phyloP scores from a whole-genome alignment of 345 rosid species.

The Heritiera littoralis region DNA sequence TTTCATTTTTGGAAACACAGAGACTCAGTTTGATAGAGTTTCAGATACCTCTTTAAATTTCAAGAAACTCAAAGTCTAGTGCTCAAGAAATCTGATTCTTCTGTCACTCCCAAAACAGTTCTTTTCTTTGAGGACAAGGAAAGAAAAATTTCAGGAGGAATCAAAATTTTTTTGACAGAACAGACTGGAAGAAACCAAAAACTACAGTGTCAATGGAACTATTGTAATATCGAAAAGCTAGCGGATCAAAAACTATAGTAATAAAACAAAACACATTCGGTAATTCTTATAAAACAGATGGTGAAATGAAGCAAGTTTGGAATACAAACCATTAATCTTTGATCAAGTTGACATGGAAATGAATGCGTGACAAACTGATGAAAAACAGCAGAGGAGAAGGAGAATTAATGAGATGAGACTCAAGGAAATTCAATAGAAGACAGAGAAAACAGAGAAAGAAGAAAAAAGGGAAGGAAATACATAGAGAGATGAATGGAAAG shows the following conservation, averaged over 20 bases:
- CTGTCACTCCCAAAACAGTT: constrained; percentile 32
- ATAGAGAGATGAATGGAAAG: too few species aligned
- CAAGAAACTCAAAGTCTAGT: constrained; percentile 2
- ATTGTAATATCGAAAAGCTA: background rate
- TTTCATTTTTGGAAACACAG: constrained; percentile 27
- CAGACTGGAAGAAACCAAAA: background rate
- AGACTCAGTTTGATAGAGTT: background rate
- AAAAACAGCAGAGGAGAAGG: too few species aligned
- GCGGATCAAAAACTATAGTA: constrained; percentile 5
- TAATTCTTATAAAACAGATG: background rate
- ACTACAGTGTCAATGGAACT: background rate
- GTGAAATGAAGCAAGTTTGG: too few species aligned
- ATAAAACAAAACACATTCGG: background rate
- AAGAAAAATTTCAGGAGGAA: background rate
- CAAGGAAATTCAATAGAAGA: too few species aligned
- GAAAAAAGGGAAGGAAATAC: too few species aligned
- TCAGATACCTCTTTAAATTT: background rate
- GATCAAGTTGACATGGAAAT: too few species aligned
- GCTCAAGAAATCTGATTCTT: constrained; percentile 20
- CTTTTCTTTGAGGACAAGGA: constrained; percentile 45
- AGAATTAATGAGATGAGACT: too few species aligned
- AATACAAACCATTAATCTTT: too few species aligned
- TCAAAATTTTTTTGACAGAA: background rate
- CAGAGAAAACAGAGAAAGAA: too few species aligned
- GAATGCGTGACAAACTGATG: too few species aligned